A percentile compares a stretch with the other conserved stretches of the same genome.
These are phyloP conservation scores for Candida railenensis DNA, from an alignment of 805 yeast genomes.

Conservation along the genomic window DNA sequence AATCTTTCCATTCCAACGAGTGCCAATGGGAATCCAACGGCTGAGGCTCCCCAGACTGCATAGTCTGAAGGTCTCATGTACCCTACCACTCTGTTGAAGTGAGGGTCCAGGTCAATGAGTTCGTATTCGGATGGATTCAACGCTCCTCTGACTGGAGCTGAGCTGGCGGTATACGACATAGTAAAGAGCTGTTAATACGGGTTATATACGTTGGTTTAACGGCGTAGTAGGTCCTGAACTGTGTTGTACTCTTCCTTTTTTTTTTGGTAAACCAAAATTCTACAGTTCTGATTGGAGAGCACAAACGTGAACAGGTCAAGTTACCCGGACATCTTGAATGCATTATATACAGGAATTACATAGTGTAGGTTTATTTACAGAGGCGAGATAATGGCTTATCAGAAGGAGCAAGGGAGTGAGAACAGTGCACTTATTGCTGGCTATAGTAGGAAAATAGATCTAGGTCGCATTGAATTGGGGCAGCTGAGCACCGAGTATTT, in stretches of 20 bases:
- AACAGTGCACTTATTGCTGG: too few species aligned
- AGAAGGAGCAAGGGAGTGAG: too few species aligned
- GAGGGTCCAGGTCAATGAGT: constrained; percentile 76
- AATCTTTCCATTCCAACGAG: constrained; percentile 42
- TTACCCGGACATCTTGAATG: constrained; percentile 1
- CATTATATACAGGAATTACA: constrained; percentile 3
- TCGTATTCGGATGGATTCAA: constrained; percentile 41
- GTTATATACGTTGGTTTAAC: too few species aligned
- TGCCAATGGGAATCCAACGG: constrained; percentile 43
- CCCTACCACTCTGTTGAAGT: constrained; percentile 65
- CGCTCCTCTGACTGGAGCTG: constrained; percentile 41
- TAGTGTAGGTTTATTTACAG: too few species aligned
- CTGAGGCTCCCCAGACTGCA: constrained; percentile 42
- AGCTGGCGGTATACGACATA: constrained; percentile 41
- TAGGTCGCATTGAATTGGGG: too few species aligned
- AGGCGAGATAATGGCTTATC: too few species aligned
- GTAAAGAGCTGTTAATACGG: constrained; percentile 5
- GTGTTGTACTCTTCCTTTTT: neutral
- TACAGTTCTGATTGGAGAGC: neutral
- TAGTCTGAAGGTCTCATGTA: constrained; percentile 73
- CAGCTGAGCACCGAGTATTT: too few species aligned
- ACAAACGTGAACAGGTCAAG: neutral
- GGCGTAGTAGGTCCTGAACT: too few species aligned
- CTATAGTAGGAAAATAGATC: too few species aligned
- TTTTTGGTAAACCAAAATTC: neutral